phyloP scores from a whole-genome alignment of 2,329 filamentous ascomycete genomes.

The Ceratocystis alfenasii region DNA sequence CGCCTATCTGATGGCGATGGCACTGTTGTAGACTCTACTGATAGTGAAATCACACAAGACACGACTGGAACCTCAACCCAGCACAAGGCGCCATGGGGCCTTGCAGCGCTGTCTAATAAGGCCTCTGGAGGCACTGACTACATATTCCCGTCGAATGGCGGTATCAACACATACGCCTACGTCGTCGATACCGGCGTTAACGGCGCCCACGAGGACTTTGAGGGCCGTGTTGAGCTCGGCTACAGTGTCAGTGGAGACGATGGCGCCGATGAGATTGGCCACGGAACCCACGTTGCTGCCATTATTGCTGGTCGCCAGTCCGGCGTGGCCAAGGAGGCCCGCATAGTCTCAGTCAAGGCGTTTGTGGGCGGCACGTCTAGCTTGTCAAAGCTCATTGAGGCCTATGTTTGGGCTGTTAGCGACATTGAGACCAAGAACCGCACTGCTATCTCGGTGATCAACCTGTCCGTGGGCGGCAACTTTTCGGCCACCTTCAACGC shows the following conservation, averaged over 20 bases:
- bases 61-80: slow-evolving; percentile 49
- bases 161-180: slow-evolving; percentile 26
- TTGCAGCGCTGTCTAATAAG: slow-evolving; percentile 29
- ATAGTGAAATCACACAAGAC: slow-evolving; percentile 9
- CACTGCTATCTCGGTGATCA: slow-evolving; percentile 31
- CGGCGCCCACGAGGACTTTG: slow-evolving; percentile 25
- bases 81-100: slow-evolving; percentile 28
- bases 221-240: slow-evolving; percentile 24
- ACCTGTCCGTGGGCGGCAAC: slow-evolving; percentile 33
- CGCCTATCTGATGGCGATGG: slow-evolving; percentile 16
- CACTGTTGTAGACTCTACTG: slow-evolving; percentile 4
- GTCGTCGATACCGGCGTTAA: slow-evolving; percentile 27
- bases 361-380: slow-evolving; percentile 29
- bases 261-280: slow-evolving; percentile 30
- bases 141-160: slow-evolving; percentile 24
- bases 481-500: slow-evolving; percentile 21
- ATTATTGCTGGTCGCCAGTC: slow-evolving; percentile 24
- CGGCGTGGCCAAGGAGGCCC: slow-evolving; percentile 34
- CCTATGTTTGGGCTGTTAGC: slow-evolving; percentile 30
- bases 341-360: slow-evolving; percentile 37
- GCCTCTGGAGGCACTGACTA: slow-evolving; percentile 24
- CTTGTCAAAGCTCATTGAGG: slow-evolving; percentile 28
- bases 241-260: slow-evolving; percentile 26
- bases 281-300: slow-evolving; percentile 33
- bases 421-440: slow-evolving; percentile 28